Evolutionary conservation across 2,329 filamentous ascomycete genomes (phyloP).

Genomic region (Trichophyton mentagrophytes): DNA sequence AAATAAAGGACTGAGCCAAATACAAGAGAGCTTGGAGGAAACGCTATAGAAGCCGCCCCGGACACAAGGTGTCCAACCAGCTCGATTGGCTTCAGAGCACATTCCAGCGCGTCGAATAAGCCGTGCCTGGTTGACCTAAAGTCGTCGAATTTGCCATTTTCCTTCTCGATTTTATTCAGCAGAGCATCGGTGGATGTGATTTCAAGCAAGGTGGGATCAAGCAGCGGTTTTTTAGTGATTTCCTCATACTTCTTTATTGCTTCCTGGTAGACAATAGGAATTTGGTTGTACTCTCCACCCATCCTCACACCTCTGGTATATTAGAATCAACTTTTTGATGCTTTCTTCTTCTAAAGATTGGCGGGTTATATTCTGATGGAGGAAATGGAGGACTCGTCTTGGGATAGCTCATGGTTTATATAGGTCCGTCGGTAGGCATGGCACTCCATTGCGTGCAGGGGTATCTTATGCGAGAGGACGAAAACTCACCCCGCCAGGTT

Average conservation of each 20-base stretch:
- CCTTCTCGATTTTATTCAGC: slow-evolving; percentile 20
- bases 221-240: slow-evolving; percentile 9
- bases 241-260: slow-evolving; percentile 10
- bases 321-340: neutral
- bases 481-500: neutral
- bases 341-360: neutral
- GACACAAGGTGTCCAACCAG: slow-evolving; percentile 29
- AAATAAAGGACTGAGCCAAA: slow-evolving; percentile 29
- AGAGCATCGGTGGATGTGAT: slow-evolving; percentile 25
- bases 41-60: slow-evolving; percentile 28
- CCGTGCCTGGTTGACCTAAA: slow-evolving; percentile 27
- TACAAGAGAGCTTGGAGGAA: slow-evolving; percentile 32
- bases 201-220: slow-evolving; percentile 7
- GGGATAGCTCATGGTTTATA: neutral
- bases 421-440: neutral
- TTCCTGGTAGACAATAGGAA: slow-evolving; percentile 8
- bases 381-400: neutral
- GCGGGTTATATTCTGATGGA: neutral
- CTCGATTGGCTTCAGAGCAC: slow-evolving; percentile 25
- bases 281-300: slow-evolving; percentile 4
- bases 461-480: neutral
- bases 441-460: neutral
- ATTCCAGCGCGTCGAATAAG: slow-evolving; percentile 24
- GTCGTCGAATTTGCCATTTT: slow-evolving; percentile 27
- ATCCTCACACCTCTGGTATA: neutral